Base-by-base conservation (phyloP, 2,329 filamentous ascomycete genomes). In the Cladophialophora chaetospira region DNA sequence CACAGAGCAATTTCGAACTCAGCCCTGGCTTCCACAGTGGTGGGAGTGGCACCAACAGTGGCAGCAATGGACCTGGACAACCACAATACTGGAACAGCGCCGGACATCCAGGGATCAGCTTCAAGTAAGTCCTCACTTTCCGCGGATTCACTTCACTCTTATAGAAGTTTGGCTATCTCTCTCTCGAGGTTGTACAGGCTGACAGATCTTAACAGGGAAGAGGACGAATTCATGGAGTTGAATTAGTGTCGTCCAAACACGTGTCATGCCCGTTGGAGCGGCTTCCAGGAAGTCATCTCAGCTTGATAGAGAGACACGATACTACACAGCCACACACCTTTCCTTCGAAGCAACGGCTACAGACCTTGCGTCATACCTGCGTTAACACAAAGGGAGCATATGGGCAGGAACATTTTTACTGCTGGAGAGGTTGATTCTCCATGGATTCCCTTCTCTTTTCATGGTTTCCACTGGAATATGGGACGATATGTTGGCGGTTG, bases 151-250 rank as follows among this genome's bases (percentile, higher is more conserved):
- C n/a, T n/a, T n/a, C n/a, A n/a, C n/a, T n/a, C n/a, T n/a, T n/a
- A n/a, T n/a, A n/a, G n/a, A n/a, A n/a, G n/a, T n/a, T n/a, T n/a
- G n/a, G n/a, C n/a, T n/a, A n/a, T n/a, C n/a, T n/a, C n/a, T n/a
- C n/a, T n/a, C n/a, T n/a, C n/a, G n/a, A n/a, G n/a, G n/a, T n/a
- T n/a, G n/a, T n/a, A n/a, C n/a, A n/a, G n/a, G n/a, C n/a, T n/a
- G n/a, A n/a, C n/a, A n/a, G n/a, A n/a, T n/a, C n/a, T n/a, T n/a
- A n/a, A n/a, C n/a, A n/a, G n/a, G 73, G 92, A 96, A 72, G 92
- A 97, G 74, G 92, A 97, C 66, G 92, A 96, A 75, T 96, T 89
- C 69, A 85, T 85, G 69, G 95, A 96, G 89, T 54, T 64, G 57
- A 60, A 47, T 40, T 62, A 45, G 58, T 52, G 45, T 46, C 25